phyloP scores from a whole-genome alignment of 352 stramenopile genomes.

The Pythium biforme region DNA sequence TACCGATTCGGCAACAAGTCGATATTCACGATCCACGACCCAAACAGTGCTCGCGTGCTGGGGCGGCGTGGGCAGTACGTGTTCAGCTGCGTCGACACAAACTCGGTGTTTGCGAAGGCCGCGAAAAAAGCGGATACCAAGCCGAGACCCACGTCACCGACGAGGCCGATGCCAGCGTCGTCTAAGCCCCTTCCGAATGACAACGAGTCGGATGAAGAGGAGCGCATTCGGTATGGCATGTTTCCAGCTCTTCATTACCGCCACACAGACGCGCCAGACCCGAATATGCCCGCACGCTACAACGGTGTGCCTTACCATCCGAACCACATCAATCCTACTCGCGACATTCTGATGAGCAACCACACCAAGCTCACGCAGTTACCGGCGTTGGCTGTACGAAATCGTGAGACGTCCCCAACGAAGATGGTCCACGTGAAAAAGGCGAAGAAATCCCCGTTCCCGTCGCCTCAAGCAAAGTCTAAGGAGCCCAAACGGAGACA shows the following conservation, averaged over 20 bases:
- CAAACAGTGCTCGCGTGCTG: slow-evolving; percentile 30
- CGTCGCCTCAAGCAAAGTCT: neutral
- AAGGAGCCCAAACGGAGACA: slow-evolving; percentile 15
- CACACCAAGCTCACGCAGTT: slow-evolving; percentile 54
- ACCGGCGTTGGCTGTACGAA: slow-evolving; percentile 32
- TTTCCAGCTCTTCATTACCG: slow-evolving; percentile 21
- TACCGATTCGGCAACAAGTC: slow-evolving; percentile 47
- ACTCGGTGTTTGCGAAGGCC: slow-evolving; percentile 23
- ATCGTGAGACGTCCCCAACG: neutral
- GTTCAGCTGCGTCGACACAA: slow-evolving; percentile 21
- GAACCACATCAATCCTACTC: slow-evolving; percentile 54
- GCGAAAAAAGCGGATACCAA: slow-evolving; percentile 17
- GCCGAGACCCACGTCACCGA: slow-evolving; percentile 18
- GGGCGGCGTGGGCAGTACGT: slow-evolving; percentile 31
- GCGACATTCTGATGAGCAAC: slow-evolving; percentile 46
- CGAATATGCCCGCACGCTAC: slow-evolving; percentile 56
- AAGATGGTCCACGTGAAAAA: neutral
- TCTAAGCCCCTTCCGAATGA: slow-evolving; percentile 23
- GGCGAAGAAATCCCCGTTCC: neutral
- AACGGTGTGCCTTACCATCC: slow-evolving; percentile 60
- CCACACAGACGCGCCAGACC: slow-evolving; percentile 28
- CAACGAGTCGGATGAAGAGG: slow-evolving; percentile 20
- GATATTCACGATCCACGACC: slow-evolving; percentile 54
- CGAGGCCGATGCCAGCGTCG: slow-evolving; percentile 19
- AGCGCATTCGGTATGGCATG: slow-evolving; percentile 18